These are phyloP conservation scores for Melocanna baccifera DNA, from an alignment of 176 grass and related monocot genomes.

Conservation along the genomic window DNA sequence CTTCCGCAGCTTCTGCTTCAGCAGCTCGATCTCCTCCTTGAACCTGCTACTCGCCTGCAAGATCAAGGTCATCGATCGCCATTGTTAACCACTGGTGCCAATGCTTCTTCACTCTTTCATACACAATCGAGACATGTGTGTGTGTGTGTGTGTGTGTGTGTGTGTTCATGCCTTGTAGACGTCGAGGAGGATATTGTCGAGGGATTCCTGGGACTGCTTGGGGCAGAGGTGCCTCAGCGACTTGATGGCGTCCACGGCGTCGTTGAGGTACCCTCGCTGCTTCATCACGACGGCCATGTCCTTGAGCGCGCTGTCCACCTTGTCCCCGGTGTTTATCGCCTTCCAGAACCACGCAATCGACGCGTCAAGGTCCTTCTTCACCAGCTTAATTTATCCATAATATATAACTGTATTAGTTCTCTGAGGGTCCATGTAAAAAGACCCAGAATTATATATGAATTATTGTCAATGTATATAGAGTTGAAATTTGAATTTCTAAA, in stretches of 20 bases:
- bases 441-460: too few species aligned
- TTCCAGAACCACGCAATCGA: slow-evolving; percentile 88
- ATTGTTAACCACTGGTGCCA: neutral
- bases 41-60: slow-evolving; percentile 58
- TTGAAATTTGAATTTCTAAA: too few species aligned
- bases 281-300: slow-evolving; percentile 96
- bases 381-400: slow-evolving; percentile 38
- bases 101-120: too few species aligned
- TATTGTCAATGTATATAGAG: too few species aligned
- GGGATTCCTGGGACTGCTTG: slow-evolving; percentile 63
- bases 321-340: slow-evolving; percentile 62
- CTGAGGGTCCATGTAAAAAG: too few species aligned
- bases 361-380: slow-evolving; percentile 75
- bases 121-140: too few species aligned
- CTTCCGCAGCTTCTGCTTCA: slow-evolving; percentile 76
- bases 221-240: slow-evolving; percentile 74
- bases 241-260: slow-evolving; percentile 72
- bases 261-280: slow-evolving; percentile 56
- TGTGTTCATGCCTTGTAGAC: slow-evolving; percentile 35
- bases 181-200: slow-evolving; percentile 85
- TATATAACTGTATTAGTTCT: neutral
- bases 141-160: too few species aligned
- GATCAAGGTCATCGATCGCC: neutral
- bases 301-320: slow-evolving; percentile 79
- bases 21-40: slow-evolving; percentile 80